Percentiles rank a stretch among this genome's conserved stretches.
These are phyloP conservation scores for Beverwykella pulmonaria DNA, from an alignment of 495 filamentous ascomycete genomes.

Conservation along the genomic window DNA sequence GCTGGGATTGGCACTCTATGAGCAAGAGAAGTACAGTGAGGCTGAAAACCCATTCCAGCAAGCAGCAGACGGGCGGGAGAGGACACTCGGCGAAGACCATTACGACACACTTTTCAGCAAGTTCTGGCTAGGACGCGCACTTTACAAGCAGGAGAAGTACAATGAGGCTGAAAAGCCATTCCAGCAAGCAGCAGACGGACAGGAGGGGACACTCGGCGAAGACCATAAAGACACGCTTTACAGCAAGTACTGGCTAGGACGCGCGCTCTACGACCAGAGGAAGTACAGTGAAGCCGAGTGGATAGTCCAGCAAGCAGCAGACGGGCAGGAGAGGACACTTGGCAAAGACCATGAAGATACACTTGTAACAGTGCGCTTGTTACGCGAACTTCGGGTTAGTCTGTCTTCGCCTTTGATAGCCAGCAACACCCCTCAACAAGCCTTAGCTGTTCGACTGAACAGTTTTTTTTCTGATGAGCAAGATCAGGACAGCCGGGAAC, in stretches of 20 bases:
- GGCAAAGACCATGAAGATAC: neutral
- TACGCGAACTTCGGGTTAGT: neutral
- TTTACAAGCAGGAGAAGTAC: neutral
- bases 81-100: slow-evolving; percentile 4
- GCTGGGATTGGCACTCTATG: slow-evolving; percentile 11
- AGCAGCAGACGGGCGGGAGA: neutral
- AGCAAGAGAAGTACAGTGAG: slow-evolving; percentile 7
- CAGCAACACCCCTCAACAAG: no score
- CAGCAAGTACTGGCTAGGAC: no score
- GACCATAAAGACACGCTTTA: neutral
- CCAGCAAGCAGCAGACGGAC: neutral
- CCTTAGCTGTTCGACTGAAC: no score
- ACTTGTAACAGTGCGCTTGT: slow-evolving; percentile 5
- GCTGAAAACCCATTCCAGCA: slow-evolving; percentile 10
- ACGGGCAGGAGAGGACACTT: neutral
- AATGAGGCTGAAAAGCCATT: slow-evolving; percentile 1
- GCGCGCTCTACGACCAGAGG: no score
- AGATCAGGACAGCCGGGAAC: no score
- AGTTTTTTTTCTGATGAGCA: no score
- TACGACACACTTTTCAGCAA: neutral
- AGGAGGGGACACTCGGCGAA: neutral
- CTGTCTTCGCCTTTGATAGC: no score
- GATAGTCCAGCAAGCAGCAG: neutral
- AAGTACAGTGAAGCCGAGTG: no score
- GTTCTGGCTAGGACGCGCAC: neutral